phyloP scores from a whole-genome alignment of 2,329 filamentous ascomycete genomes.

The Claviceps fusiformis region DNA sequence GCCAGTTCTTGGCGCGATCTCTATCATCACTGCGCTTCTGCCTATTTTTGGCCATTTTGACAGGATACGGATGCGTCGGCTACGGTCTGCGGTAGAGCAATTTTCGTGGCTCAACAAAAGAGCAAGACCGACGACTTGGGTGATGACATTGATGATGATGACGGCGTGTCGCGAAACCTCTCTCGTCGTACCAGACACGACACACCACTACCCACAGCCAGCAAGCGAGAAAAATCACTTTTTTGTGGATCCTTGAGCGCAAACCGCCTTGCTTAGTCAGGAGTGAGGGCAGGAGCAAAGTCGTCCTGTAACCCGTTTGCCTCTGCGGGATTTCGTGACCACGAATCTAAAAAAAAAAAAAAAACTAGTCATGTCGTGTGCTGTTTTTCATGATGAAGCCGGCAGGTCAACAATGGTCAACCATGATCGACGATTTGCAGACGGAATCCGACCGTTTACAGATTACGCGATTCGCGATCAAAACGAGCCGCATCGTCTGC shows the following conservation, averaged over 20 bases:
- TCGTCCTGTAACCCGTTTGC: no score
- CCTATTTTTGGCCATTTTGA: conserved; percentile 3
- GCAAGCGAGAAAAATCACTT: not conserved
- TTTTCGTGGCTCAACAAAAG: not conserved
- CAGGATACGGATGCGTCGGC: not conserved
- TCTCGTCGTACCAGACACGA: not conserved
- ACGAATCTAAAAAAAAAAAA: no score
- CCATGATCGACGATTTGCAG: no score
- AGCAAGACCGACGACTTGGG: not conserved
- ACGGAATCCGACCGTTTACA: no score
- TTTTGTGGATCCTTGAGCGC: not conserved
- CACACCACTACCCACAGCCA: not conserved
- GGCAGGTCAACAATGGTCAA: not conserved
- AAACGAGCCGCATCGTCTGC: no score
- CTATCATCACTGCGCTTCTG: conserved; percentile 6
- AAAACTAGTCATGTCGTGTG: not conserved
- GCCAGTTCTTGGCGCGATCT: conserved; percentile 4
- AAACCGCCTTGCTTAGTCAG: conserved; percentile 5
- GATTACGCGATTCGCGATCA: no score
- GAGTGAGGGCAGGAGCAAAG: no score
- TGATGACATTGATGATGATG: not conserved
- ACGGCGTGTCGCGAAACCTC: not conserved
- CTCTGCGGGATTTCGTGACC: not conserved
- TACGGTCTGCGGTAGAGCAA: not conserved
- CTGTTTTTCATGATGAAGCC: not conserved